phyloP scores from a whole-genome alignment of 768 basidiomycete genomes.

The Phaeotremella skinneri region DNA sequence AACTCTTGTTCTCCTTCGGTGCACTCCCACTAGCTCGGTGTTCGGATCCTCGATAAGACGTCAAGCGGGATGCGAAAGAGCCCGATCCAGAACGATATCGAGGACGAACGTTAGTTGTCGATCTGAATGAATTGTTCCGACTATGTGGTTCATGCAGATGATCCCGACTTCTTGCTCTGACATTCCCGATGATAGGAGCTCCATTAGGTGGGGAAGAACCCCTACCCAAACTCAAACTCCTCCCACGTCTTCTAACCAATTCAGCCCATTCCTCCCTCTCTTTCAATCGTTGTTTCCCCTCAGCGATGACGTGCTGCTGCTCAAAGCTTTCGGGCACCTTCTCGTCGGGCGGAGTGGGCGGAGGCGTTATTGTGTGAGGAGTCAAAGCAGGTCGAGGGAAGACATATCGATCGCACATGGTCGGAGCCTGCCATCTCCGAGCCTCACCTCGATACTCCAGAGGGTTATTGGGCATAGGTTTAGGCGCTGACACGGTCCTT shows the following conservation, averaged over 20 bases:
- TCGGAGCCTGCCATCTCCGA: constrained; percentile 31
- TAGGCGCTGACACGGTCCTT: constrained; percentile 19
- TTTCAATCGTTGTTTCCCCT: constrained; percentile 17
- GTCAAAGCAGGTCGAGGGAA: constrained; percentile 35
- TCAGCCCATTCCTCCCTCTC: constrained; percentile 43
- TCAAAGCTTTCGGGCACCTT: constrained; percentile 2
- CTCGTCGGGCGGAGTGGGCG: constrained; percentile 16
- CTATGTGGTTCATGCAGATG: constrained; percentile 13
- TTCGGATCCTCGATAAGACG: neutral
- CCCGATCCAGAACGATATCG: constrained; percentile 15
- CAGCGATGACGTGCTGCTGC: constrained; percentile 19
- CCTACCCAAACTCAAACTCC: constrained; percentile 33
- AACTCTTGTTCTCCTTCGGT: neutral
- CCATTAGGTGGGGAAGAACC: constrained; percentile 13
- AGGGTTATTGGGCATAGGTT: neutral
- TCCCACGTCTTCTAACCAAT: constrained; percentile 23
- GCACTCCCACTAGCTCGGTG: neutral
- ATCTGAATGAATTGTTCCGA: constrained; percentile 19
- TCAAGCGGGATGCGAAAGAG: constrained; percentile 21
- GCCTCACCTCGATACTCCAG: constrained; percentile 16
- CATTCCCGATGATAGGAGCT: constrained; percentile 34
- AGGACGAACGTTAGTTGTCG: constrained; percentile 1
- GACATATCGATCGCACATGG: constrained; percentile 39
- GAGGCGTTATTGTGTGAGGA: constrained; percentile 42
- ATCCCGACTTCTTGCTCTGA: constrained; percentile 22